phyloP scores from a whole-genome alignment of 371 early-diverging fungal genomes.

The Apophysomyces ossiformis region DNA sequence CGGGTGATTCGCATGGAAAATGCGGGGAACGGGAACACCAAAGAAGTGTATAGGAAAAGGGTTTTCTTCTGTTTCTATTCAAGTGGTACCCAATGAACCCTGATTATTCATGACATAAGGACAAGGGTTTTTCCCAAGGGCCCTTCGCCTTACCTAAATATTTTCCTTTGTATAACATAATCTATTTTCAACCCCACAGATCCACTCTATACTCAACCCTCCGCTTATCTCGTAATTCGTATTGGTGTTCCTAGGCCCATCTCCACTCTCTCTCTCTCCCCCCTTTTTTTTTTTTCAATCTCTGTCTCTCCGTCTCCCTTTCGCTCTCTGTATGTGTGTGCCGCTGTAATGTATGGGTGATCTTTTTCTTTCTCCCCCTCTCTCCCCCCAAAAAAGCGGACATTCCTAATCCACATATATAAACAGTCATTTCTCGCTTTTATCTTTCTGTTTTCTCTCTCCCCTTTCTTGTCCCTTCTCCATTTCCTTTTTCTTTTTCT shows the following conservation, averaged over 20 bases:
- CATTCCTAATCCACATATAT: neutral
- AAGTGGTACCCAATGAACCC: neutral
- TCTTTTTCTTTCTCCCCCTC: too few relatives aligned
- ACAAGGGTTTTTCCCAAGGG: constrained; percentile 4
- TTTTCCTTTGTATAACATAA: neutral
- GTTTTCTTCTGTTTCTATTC: neutral
- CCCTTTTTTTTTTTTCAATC: too few relatives aligned
- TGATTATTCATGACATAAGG: constrained; percentile 12
- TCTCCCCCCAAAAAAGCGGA: neutral
- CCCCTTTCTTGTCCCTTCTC: neutral
- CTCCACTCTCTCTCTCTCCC: too few relatives aligned
- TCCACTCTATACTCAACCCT: neutral
- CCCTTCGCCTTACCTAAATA: constrained; percentile 8
- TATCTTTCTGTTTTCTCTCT: neutral
- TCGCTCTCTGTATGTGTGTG: too few relatives aligned
- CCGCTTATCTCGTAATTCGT: neutral
- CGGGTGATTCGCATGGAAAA: constrained; percentile 8
- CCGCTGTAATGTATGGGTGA: too few relatives aligned
- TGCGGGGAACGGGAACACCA: constrained; percentile 12
- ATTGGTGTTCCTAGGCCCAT: neutral
- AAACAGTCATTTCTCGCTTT: neutral
- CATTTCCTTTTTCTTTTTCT: neutral
- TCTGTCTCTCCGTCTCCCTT: too few relatives aligned
- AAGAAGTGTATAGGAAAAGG: too few relatives aligned
- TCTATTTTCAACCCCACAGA: too few relatives aligned